Conservation (phyloP, 2,329 filamentous ascomycete genomes). For the Stemphylium lycopersici region DNA sequence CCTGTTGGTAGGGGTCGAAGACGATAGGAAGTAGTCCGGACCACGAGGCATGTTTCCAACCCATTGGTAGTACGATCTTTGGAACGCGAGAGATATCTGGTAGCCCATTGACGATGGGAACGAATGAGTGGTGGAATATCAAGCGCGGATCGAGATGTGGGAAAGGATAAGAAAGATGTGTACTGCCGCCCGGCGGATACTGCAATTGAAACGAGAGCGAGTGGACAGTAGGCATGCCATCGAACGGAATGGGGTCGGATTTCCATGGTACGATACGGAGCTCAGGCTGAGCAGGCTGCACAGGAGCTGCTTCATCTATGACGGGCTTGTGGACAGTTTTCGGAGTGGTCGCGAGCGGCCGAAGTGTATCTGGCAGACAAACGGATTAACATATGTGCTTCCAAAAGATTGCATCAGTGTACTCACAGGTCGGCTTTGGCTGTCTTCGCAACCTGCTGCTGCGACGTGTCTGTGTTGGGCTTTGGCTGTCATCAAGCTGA, state of each 20-base stretch:
- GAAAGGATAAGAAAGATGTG: slow-evolving; percentile 26
- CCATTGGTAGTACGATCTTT: slow-evolving; percentile 11
- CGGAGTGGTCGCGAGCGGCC: neutral
- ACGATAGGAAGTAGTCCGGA: slow-evolving; percentile 21
- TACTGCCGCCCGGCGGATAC: slow-evolving; percentile 26
- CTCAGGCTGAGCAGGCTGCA: neutral
- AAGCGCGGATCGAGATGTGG: slow-evolving; percentile 20
- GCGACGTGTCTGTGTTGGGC: slow-evolving; percentile 1
- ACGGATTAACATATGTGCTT: neutral
- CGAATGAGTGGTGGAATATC: slow-evolving; percentile 13
- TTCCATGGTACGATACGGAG: slow-evolving; percentile 7
- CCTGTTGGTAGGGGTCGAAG: slow-evolving; percentile 25
- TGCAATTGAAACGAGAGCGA: slow-evolving; percentile 20
- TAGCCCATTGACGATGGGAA: slow-evolving; percentile 22
- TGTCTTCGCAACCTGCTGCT: slow-evolving; percentile 5
- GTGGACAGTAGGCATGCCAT: slow-evolving; percentile 6
- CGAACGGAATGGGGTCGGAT: neutral
- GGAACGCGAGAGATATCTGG: slow-evolving; percentile 14
- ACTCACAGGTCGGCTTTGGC: neutral
- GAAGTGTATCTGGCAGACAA: neutral
- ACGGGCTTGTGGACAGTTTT: neutral
- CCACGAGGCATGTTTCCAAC: slow-evolving; percentile 26
- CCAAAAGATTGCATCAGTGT: rapidly evolving
- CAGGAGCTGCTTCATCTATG: neutral
- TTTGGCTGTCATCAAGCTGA: neutral